A percentile compares a stretch with the other conserved stretches of the same genome.
phyloP scores from a whole-genome alignment of 805 yeast species.

The Scheffersomyces coipomensis region DNA sequence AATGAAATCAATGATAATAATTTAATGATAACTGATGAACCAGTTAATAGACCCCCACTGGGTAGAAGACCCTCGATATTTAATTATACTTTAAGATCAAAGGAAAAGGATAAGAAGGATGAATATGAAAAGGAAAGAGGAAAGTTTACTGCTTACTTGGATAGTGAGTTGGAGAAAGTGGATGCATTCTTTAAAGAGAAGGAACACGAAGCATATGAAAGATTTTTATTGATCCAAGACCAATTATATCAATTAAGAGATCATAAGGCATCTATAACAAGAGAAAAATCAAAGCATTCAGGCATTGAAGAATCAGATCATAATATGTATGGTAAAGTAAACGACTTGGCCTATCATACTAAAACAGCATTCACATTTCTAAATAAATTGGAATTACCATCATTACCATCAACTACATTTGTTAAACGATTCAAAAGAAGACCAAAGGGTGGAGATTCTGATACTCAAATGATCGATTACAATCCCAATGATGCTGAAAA shows the following conservation, averaged over 20 bases:
- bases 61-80: conserved; percentile 19
- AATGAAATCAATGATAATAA: neutral
- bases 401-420: conserved; percentile 38
- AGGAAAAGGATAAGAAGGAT: conserved; percentile 13
- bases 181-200: conserved; percentile 58
- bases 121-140: conserved; percentile 34
- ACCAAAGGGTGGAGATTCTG: conserved; percentile 5
- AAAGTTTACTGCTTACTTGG: conserved; percentile 68
- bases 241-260: conserved; percentile 66
- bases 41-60: neutral
- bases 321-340: conserved; percentile 12
- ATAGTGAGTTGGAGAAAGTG: conserved; percentile 57
- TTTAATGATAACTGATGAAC: neutral
- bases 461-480: conserved; percentile 12
- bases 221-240: conserved; percentile 62
- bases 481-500: conserved; percentile 37
- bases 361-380: conserved; percentile 20
- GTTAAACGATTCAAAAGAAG: conserved; percentile 13
- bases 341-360: conserved; percentile 28
- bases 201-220: conserved; percentile 58
- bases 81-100: conserved; percentile 16
- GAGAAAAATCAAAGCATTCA: conserved; percentile 7
- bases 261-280: conserved; percentile 32
- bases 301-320: neutral
- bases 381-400: conserved; percentile 36